A percentile compares a stretch with the other conserved stretches of the same genome.
phyloP scores from a whole-genome alignment of 2,329 filamentous ascomycete genomes.

The Phyllosticta ampelicida region DNA sequence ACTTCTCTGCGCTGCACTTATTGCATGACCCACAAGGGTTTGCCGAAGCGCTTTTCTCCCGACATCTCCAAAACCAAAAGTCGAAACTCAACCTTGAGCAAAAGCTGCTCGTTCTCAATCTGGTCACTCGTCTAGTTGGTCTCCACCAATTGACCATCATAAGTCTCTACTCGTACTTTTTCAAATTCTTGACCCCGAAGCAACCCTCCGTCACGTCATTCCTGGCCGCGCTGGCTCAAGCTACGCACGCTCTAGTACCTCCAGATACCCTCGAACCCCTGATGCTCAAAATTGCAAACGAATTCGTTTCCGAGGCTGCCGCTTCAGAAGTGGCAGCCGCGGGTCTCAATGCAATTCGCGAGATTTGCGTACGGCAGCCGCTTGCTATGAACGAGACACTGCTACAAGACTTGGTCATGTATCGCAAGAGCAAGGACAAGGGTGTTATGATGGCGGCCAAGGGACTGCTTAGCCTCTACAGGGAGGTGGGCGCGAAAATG shows the following conservation, averaged over 20 bases:
- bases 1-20: conserved; percentile 91
- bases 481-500: conserved; percentile 82
- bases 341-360: conserved; percentile 86
- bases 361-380: conserved; percentile 85
- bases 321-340: conserved; percentile 85
- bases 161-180: conserved; percentile 89
- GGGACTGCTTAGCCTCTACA: conserved; percentile 78
- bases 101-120: conserved; percentile 78
- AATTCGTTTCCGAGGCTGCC: conserved; percentile 92
- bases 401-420: conserved; percentile 91
- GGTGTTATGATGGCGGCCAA: conserved; percentile 98
- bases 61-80: conserved; percentile 81
- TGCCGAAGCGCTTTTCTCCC: conserved; percentile 77
- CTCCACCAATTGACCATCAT: conserved; percentile 87
- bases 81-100: conserved; percentile 78
- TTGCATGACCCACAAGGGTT: conserved; percentile 92
- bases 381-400: conserved; percentile 93
- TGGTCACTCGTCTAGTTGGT: conserved; percentile 83
- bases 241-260: conserved; percentile 81
- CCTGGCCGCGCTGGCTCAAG: conserved; percentile 82
- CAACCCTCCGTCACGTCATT: conserved; percentile 90
- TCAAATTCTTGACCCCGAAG: conserved; percentile 75
- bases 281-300: conserved; percentile 91
- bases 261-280: conserved; percentile 86
- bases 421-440: conserved; percentile 96